Percentiles rank a stretch among this genome's conserved stretches.
Evolutionary conservation across 2,329 filamentous ascomycete species (phyloP).

Genomic region (Ophiosphaerella herpotricha): DNA sequence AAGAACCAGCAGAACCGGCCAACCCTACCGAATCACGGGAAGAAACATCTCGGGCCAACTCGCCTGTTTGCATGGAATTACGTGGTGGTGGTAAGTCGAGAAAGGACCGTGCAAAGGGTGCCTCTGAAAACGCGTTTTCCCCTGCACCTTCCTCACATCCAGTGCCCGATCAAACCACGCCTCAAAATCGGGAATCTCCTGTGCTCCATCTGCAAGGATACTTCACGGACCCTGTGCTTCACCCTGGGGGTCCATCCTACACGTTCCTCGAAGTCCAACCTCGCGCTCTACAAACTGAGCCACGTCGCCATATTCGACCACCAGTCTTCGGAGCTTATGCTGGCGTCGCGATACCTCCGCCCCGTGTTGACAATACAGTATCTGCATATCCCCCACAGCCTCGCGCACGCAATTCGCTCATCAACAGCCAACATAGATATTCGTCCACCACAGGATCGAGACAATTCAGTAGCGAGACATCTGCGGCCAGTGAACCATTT

Average conservation of each 20-base stretch:
- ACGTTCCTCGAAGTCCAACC: conserved; percentile 4
- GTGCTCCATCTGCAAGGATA: conserved; percentile 12
- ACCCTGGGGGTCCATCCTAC: conserved; percentile 4
- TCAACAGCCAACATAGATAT: background rate
- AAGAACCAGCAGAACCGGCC: background rate
- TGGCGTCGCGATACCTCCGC: conserved; percentile 1
- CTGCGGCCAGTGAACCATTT: conserved; percentile 33
- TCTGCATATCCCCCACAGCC: background rate
- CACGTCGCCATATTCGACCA: conserved; percentile 9
- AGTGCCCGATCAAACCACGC: background rate
- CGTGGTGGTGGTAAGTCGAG: conserved; percentile 16
- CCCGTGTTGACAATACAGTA: conserved; percentile 6
- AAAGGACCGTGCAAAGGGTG: background rate
- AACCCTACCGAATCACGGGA: conserved; percentile 12
- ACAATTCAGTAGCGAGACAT: conserved; percentile 30
- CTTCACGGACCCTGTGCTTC: background rate
- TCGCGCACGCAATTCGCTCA: background rate
- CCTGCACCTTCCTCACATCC: conserved; percentile 8
- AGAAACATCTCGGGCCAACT: conserved; percentile 11
- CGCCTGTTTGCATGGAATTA: conserved; percentile 18
- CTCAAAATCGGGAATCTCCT: background rate
- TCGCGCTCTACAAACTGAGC: conserved; percentile 25
- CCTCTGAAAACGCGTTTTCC: conserved; percentile 1
- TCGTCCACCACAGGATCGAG: background rate
- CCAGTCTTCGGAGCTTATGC: conserved; percentile 3